These are phyloP conservation scores for Pseudozyma thailandica DNA, from an alignment of 1,284 basidiomycete genomes.

Conservation along the genomic window DNA sequence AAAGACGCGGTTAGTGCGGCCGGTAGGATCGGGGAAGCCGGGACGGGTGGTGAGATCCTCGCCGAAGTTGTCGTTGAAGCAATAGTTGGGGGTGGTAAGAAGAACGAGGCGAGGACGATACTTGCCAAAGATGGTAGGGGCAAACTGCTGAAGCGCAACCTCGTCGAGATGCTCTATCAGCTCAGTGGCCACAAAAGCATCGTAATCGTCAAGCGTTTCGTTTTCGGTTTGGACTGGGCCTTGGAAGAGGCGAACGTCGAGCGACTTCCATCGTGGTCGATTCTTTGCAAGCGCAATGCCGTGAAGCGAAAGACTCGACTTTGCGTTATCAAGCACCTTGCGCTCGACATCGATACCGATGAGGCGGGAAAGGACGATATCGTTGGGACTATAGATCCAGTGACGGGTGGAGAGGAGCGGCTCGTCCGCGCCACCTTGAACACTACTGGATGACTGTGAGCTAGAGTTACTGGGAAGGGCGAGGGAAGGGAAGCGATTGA, in stretches of 20 bases:
- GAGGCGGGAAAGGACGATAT: constrained; percentile 41
- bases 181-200: constrained; percentile 87
- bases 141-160: constrained; percentile 78
- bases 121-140: constrained; percentile 81
- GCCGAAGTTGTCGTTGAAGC: constrained; percentile 85
- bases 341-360: constrained; percentile 53
- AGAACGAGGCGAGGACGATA: constrained; percentile 84
- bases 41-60: constrained; percentile 51
- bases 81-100: constrained; percentile 88
- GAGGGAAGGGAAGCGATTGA: constrained; percentile 48
- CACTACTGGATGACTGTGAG: too few relatives aligned
- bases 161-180: constrained; percentile 91
- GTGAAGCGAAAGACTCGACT: constrained; percentile 43
- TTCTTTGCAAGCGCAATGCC: constrained; percentile 44
- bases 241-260: constrained; percentile 68
- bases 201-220: constrained; percentile 76
- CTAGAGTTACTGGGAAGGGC: constrained; percentile 8
- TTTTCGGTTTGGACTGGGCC: constrained; percentile 84
- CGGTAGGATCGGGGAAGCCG: constrained; percentile 80
- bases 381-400: constrained; percentile 51
- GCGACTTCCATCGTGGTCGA: constrained; percentile 48
- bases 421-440: constrained; percentile 14
- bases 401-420: constrained; percentile 33
- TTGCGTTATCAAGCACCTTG: constrained; percentile 48
- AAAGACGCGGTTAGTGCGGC: constrained; percentile 74